These are phyloP conservation scores for Eucalyptus albens DNA, from an alignment of 345 rosid species.

Conservation along the genomic window DNA sequence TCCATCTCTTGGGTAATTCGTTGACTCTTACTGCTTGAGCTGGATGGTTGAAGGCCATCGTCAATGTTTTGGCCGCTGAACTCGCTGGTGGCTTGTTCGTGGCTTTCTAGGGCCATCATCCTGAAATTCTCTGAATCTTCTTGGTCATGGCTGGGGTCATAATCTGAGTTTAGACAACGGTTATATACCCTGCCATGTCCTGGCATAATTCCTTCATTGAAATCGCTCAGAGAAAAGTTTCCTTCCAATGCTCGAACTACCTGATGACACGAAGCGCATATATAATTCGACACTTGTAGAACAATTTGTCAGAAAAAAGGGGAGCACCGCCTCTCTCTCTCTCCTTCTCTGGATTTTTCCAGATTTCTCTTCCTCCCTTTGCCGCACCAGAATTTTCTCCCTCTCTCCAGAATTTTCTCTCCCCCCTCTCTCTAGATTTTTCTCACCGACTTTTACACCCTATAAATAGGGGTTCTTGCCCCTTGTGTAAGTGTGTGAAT, in stretches of 20 bases:
- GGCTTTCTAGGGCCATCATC: constrained; percentile 58
- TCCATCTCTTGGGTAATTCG: constrained; percentile 37
- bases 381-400: too few species aligned
- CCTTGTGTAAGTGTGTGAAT: too few species aligned
- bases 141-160: constrained; percentile 44
- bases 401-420: too few species aligned
- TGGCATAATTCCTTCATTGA: constrained; percentile 42
- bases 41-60: constrained; percentile 28
- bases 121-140: constrained; percentile 59
- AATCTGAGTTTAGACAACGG: constrained; percentile 39
- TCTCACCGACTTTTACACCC: too few species aligned
- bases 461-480: too few species aligned
- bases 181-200: constrained; percentile 29
- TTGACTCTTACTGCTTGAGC: constrained; percentile 50
- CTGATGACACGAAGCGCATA: constrained; percentile 9
- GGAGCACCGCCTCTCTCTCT: too few species aligned
- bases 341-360: too few species aligned
- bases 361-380: too few species aligned
- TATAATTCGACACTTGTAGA: neutral
- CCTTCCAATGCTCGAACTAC: constrained; percentile 82
- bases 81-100: constrained; percentile 38
- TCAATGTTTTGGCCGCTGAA: constrained; percentile 38
- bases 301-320: too few species aligned
- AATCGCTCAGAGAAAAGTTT: constrained; percentile 43
- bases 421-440: too few species aligned